Evolutionary conservation across 1,284 basidiomycete genomes (phyloP).

Genomic region (Boletus sp.): DNA sequence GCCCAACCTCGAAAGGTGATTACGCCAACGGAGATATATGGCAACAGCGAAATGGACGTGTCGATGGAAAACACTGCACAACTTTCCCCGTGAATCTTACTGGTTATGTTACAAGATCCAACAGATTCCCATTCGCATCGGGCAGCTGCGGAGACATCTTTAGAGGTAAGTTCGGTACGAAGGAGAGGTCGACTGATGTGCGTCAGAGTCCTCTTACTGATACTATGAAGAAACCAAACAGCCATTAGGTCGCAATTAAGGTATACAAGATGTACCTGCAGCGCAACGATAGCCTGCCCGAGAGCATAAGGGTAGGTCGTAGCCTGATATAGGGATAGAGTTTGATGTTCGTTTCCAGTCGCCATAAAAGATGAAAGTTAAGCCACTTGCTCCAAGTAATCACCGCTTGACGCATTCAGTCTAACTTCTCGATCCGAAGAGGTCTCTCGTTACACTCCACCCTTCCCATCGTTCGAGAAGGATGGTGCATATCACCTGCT

Average conservation of each 20-base stretch:
- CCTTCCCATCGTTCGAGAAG: too few species aligned
- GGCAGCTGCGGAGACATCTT: slow-evolving; percentile 3
- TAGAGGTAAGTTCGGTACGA: neutral
- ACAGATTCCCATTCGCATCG: neutral
- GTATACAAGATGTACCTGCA: neutral
- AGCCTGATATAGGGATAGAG: too few species aligned
- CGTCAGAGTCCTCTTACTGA: neutral
- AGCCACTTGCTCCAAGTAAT: too few species aligned
- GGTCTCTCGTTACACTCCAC: too few species aligned
- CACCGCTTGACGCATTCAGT: too few species aligned
- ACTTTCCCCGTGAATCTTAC: slow-evolving; percentile 5
- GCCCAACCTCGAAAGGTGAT: neutral
- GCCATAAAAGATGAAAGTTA: too few species aligned
- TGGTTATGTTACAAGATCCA: neutral
- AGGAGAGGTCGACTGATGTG: neutral
- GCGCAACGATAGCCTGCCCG: neutral
- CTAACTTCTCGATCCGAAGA: too few species aligned
- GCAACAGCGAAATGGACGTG: neutral
- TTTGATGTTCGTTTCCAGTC: too few species aligned
- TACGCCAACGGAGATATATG: neutral
- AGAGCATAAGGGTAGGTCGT: neutral
- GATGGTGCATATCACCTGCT: too few species aligned
- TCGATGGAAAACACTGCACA: slow-evolving; percentile 3
- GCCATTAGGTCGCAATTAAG: slow-evolving; percentile 5
- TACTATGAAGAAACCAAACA: neutral